Percentiles rank a stretch among this genome's conserved stretches.
phyloP scores from a whole-genome alignment of 2,329 filamentous ascomycete species.

The Botrytis fragariae region DNA sequence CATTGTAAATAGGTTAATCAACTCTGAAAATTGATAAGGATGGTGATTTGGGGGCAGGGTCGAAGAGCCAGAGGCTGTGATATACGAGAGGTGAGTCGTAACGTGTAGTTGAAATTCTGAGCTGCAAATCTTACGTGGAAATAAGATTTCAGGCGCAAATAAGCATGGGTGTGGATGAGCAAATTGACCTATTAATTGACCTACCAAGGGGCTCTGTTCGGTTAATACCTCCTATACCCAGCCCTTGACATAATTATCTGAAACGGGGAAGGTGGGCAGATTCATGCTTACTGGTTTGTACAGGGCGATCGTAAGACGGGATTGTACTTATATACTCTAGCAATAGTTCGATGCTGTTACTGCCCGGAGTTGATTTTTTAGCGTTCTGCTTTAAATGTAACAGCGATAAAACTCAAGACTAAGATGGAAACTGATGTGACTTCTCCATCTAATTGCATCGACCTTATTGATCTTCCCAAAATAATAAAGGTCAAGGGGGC shows the following conservation, averaged over 20 bases:
- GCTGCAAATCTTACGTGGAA: background rate
- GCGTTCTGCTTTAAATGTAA: background rate
- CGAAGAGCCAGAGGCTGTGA: too few species aligned
- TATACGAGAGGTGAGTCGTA: too few species aligned
- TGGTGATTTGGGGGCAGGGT: too few species aligned
- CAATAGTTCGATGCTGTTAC: background rate
- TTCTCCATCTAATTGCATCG: background rate
- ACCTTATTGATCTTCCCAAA: background rate
- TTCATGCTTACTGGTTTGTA: background rate
- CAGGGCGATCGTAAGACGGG: background rate
- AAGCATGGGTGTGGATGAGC: background rate
- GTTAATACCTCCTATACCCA: background rate
- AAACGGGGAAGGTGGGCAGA: background rate
- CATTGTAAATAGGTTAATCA: too few species aligned
- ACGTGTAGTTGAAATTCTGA: background rate
- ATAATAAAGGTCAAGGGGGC: fast-evolving
- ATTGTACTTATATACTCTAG: background rate
- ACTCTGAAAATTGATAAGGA: too few species aligned
- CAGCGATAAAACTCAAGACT: background rate
- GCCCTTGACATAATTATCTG: background rate
- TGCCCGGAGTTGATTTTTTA: background rate
- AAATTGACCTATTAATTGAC: background rate
- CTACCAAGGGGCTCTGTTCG: background rate
- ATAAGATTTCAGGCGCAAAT: background rate
- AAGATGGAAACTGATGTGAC: background rate